Base-by-base conservation (phyloP, 2,329 filamentous ascomycete species). In the Dryadomyces sulphureus region DNA sequence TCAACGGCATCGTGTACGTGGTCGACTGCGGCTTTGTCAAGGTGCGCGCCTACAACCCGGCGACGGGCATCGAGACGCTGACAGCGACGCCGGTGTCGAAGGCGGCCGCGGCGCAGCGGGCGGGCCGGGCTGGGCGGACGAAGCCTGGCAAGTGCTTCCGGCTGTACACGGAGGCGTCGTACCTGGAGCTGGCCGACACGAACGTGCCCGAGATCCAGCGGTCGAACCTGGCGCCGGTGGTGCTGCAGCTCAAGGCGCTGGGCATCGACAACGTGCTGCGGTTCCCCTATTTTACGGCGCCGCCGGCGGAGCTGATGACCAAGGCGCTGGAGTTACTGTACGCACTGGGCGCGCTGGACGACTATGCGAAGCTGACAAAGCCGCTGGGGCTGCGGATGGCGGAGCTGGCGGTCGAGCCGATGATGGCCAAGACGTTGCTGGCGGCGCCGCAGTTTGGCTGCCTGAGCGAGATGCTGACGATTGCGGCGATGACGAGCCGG, bases 191-290 rank as follows among this genome's bases (percentile, higher is more conserved):
- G 5, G 71, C 78, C 1, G 79, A 84, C 49, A 72, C 79, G 24
- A 94, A 85, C 9, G 69, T 86, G 2, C 92, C 92, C 0, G 92
- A 98, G 60, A 88, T 96, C 27, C 89, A 95, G 57, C 77, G 92
- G 43, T 89, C 85, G 1, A 94, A 96, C 56, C 72, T 98, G 20
- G 88, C 90, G 0, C 85, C 88, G 0, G 79, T 88, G 2, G 75
- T 96, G 35, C 70, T 98, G 38, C 90, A 96, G 57, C 77, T 98
- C 35, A 94, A 96, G 63, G 90, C 92, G 1, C 70, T 98, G 1
- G 92, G 92, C 0, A 93, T 96, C 53, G 89, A 95, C 60, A 96
- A 98, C 54, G 80, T 96, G 30, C 77, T 87, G 5, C 80, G 87
- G 5, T 98, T 96, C 60, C 80, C 89, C 55, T 98, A 90, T 59